Conservation (phyloP, 352 stramenopile genomes). For the Phytophthora constricta region DNA sequence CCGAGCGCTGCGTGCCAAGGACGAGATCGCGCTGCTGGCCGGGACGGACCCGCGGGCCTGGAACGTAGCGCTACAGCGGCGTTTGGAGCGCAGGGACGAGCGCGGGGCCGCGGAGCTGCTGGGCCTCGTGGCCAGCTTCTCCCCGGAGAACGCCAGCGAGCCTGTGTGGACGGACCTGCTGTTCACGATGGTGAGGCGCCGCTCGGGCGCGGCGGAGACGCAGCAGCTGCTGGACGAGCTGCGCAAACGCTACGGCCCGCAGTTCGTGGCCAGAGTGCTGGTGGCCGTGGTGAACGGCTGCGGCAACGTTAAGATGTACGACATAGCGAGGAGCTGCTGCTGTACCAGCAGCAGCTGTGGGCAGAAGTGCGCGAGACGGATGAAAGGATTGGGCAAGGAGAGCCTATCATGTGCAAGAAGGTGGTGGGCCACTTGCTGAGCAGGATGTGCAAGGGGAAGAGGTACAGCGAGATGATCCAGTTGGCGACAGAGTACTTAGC, state of each 20-base stretch:
- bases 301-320: conserved; percentile 69
- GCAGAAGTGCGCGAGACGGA: conserved; percentile 15
- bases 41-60: conserved; percentile 57
- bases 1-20: conserved; percentile 39
- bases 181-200: conserved; percentile 72
- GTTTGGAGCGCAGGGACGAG: conserved; percentile 54
- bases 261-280: conserved; percentile 54
- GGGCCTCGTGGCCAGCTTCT: conserved; percentile 52
- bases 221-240: conserved; percentile 46
- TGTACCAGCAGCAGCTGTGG: conserved; percentile 51
- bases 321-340: conserved; percentile 52
- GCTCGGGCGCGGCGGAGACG: conserved; percentile 40
- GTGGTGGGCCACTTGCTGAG: conserved; percentile 63
- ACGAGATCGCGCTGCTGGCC: conserved; percentile 53
- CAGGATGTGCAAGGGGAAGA: conserved; percentile 46
- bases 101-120: conserved; percentile 56
- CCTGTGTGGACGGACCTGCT: conserved; percentile 76
- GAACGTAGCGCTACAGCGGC: conserved; percentile 66
- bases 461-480: conserved; percentile 38
- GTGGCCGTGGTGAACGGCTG: conserved; percentile 71
- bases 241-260: conserved; percentile 37
- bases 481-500: conserved; percentile 50
- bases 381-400: neutral
- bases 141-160: conserved; percentile 54
- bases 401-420: conserved; percentile 46